Evolutionary conservation across 169 alveolate genomes (phyloP), one percentile per base, ranked within the genome.

Genomic region (Eimeria zaria): DNA sequence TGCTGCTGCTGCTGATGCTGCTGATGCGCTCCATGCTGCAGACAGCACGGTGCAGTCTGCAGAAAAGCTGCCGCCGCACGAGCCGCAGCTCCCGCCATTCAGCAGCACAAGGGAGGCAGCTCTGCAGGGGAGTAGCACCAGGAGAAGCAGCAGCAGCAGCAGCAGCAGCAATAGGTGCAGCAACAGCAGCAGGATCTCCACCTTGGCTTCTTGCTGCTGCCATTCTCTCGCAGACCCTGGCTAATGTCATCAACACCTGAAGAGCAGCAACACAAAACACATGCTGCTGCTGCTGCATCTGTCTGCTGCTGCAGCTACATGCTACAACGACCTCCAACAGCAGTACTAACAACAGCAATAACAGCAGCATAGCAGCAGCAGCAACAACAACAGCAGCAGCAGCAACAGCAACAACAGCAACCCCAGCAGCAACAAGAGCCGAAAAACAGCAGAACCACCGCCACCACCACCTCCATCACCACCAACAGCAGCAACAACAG

Each of bases 11-110:
- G 85, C 20, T 20, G 55, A 11, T 44, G 51, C 60, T 78, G 89
- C 64, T 46, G 41, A 1, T 12, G 81, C 55, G 51, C 60, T 85
- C 80, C 93, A 62, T 36, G 44, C 81, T 24, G 58, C 80, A 60
- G 64, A 55, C 62, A 30, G 62, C 80, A 3, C 93, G 76, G 16
- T 85, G 93, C 53, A 60, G 62, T 24, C 90, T 46, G 90, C 20
- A 18, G 55, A 81, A 81, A 48, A 81, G 90, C 46, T 46, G 73
- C 30, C 90, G 67, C 48, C 90, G 90, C 51, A 81, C 90, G 24
- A 27, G 53, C 30, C 90, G 90, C 36, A 81, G 73, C 90, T 81
- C 90, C 73, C 90, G 67, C 67, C 73, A 81, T n/a, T 46, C 90
- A 27, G 90, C 71, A 7, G 90, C 48, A 20, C 71, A 81, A 11